phyloP scores from a whole-genome alignment of 371 early-diverging fungal genomes.

The Apophysomyces variabilis region DNA sequence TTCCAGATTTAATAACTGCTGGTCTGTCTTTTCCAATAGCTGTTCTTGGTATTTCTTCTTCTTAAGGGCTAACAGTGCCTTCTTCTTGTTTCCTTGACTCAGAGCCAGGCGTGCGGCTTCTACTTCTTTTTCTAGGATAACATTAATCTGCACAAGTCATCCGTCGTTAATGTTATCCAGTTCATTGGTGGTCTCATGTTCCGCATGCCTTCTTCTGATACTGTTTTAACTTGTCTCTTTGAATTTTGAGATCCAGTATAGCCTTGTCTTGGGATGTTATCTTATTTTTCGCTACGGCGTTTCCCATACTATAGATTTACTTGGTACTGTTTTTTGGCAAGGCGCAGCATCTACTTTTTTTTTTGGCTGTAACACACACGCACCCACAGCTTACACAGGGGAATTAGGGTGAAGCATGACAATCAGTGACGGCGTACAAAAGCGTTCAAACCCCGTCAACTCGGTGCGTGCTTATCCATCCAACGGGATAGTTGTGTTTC shows the following conservation, averaged over 20 bases:
- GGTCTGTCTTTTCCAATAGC: conserved; percentile 79
- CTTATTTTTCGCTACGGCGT: conserved; percentile 50
- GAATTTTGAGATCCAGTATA: conserved; percentile 92
- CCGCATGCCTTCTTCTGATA: conserved; percentile 83
- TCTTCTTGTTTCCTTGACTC: conserved; percentile 73
- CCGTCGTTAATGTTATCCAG: neutral
- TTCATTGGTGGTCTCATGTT: neutral
- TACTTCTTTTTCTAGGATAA: conserved; percentile 68
- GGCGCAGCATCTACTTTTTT: conserved; percentile 10
- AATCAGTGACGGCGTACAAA: too few relatives aligned
- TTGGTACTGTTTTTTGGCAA: neutral
- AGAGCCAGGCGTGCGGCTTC: conserved; percentile 68
- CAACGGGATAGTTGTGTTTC: too few relatives aligned
- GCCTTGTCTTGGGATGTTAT: conserved; percentile 90
- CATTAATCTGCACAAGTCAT: conserved; percentile 55
- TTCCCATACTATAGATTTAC: conserved; percentile 54
- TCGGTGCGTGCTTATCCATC: too few relatives aligned
- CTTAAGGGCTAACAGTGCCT: conserved; percentile 87
- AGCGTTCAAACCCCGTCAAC: too few relatives aligned
- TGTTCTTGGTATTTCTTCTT: conserved; percentile 96
- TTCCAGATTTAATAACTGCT: conserved; percentile 88
- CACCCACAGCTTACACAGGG: neutral
- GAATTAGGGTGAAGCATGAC: too few relatives aligned
- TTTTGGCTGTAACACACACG: neutral
- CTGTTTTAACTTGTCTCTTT: conserved; percentile 89